Percentiles rank a stretch among this genome's conserved stretches.
Conservation (phyloP, 2,329 filamentous ascomycete species). For the Juglanconis sp. region DNA sequence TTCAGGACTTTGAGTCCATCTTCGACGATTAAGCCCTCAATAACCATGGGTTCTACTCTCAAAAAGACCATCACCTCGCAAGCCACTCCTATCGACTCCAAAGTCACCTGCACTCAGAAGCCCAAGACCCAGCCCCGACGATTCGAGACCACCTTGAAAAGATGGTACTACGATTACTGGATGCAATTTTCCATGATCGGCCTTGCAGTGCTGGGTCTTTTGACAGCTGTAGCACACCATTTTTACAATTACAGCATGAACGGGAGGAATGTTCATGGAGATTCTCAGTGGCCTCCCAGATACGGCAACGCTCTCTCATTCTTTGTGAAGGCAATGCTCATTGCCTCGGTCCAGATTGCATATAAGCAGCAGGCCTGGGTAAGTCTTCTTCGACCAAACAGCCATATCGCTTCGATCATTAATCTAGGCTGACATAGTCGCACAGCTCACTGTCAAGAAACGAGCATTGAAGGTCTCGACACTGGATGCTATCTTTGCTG, state of each 20-base stretch:
- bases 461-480: conserved; percentile 12
- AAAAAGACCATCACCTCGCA: neutral
- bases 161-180: neutral
- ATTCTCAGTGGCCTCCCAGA: conserved; percentile 17
- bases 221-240: conserved; percentile 15
- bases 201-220: conserved; percentile 10
- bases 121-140: neutral
- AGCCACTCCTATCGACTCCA: neutral
- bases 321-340: conserved; percentile 16
- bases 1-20: neutral
- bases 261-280: conserved; percentile 5
- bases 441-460: conserved; percentile 15
- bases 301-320: conserved; percentile 18
- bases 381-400: neutral
- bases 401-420: too few species aligned
- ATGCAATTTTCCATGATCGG: conserved; percentile 14
- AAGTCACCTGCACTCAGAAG: neutral
- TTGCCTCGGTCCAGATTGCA: conserved; percentile 15
- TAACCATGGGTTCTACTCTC: neutral
- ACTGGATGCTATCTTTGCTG: conserved; percentile 16
- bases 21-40: neutral
- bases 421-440: neutral
- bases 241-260: conserved; percentile 15
- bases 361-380: conserved; percentile 21
- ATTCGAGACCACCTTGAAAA: neutral